Evolutionary conservation across 176 grass and related monocot species (phyloP).

Genomic region (Ensete glaucum): DNA sequence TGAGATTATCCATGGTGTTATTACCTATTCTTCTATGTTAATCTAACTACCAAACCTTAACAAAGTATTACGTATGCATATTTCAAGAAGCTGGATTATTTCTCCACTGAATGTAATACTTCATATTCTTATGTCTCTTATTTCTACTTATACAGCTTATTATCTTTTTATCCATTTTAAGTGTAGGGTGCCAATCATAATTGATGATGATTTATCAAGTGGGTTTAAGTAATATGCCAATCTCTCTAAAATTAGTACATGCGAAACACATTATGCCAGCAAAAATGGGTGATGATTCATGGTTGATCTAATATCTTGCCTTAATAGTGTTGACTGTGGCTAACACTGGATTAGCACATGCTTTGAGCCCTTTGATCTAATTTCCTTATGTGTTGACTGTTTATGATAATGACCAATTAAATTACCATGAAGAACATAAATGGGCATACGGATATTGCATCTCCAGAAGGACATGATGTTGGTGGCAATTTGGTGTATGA

Average conservation of each 20-base stretch:
- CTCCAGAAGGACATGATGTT: not conserved
- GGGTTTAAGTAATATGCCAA: not conserved
- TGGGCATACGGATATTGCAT: not conserved
- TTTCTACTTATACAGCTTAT: not conserved
- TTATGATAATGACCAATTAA: too few relatives aligned
- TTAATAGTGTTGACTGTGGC: too few relatives aligned
- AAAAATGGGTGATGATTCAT: not conserved
- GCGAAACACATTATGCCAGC: not conserved
- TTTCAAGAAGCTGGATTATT: constrained; percentile 98
- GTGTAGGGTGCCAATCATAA: not conserved
- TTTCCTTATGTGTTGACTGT: too few relatives aligned
- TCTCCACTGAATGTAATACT: constrained; percentile 90
- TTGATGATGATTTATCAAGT: not conserved
- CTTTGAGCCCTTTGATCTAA: too few relatives aligned
- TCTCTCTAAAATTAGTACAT: not conserved
- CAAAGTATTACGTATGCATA: constrained; percentile 67
- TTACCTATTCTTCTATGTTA: constrained; percentile 13
- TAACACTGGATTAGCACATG: too few relatives aligned
- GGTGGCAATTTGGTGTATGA: not conserved
- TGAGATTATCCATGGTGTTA: constrained; percentile 7
- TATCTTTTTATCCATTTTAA: not conserved
- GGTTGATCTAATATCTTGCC: not conserved
- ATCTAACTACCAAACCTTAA: constrained; percentile 43
- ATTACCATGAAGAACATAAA: too few relatives aligned
- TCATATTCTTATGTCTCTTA: constrained; percentile 3